Percentiles rank a stretch among this genome's conserved stretches.
Conservation (phyloP, 2,329 filamentous ascomycete genomes). For the Neopestalotiopsis clavispora region DNA sequence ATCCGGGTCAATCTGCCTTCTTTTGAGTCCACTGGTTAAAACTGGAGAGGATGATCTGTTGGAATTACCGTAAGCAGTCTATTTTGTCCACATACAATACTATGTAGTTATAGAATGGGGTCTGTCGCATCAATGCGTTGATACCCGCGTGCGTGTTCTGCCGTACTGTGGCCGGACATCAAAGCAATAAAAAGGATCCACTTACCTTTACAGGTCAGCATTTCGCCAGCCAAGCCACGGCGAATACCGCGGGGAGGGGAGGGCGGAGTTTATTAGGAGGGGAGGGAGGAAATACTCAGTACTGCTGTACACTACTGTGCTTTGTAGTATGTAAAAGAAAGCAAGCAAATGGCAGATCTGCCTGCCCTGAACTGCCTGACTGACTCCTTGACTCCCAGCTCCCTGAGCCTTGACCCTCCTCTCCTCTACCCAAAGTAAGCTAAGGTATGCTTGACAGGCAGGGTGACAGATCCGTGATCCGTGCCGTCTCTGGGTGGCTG, state of each 20-base stretch:
- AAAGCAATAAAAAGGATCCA: not conserved
- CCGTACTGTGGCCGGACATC: conserved; percentile 1
- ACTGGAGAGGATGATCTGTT: too few relatives aligned
- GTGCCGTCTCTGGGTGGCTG: not conserved
- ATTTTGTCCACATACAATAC: too few relatives aligned
- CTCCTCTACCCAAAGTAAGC: not conserved
- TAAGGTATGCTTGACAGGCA: conserved; percentile 11
- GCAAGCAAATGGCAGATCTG: not conserved
- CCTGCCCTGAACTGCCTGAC: not conserved
- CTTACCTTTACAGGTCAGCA: conserved; percentile 10
- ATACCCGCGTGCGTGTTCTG: too few relatives aligned
- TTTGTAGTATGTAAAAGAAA: not conserved
- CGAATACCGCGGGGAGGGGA: not conserved
- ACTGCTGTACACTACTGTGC: too few relatives aligned
- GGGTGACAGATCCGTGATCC: conserved; percentile 9
- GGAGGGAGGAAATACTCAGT: not conserved
- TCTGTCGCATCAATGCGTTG: too few relatives aligned
- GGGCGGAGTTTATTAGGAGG: not conserved
- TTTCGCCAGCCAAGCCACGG: conserved; percentile 5
- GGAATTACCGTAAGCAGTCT: too few relatives aligned
- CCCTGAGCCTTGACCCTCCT: not conserved
- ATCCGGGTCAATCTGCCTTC: too few relatives aligned
- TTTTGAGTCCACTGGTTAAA: too few relatives aligned
- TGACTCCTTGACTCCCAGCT: not conserved
- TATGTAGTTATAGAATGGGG: too few relatives aligned